phyloP scores from a whole-genome alignment of 345 rosid species.

The Lumnitzera racemosa region DNA sequence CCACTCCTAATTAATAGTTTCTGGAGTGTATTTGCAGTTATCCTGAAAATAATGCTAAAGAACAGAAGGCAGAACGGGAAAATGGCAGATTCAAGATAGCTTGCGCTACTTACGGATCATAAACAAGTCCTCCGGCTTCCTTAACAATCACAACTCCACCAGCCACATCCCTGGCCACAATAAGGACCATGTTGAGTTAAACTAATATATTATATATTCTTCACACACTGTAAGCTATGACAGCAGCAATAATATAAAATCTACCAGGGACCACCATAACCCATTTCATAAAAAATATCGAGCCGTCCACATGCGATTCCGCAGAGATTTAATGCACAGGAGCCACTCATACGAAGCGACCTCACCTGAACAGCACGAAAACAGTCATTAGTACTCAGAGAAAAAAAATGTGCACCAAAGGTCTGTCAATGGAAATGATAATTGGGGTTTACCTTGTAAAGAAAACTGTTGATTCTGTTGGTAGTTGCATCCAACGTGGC shows the following conservation, averaged over 20 bases:
- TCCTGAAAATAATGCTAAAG: too few relatives aligned
- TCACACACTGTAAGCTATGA: background rate
- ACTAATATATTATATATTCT: background rate
- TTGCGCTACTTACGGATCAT: constrained; percentile 70
- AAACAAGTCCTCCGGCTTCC: constrained; percentile 93
- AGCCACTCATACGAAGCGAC: constrained; percentile 87
- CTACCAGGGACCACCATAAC: constrained; percentile 95
- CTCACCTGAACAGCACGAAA: constrained; percentile 57
- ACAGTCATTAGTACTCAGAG: background rate
- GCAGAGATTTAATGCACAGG: constrained; percentile 92
- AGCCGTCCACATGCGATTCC: constrained; percentile 87
- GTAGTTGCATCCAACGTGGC: constrained; percentile 61
- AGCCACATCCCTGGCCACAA: constrained; percentile 75
- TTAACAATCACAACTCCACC: constrained; percentile 75
- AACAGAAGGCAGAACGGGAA: background rate
- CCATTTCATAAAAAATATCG: constrained; percentile 74
- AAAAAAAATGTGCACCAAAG: background rate
- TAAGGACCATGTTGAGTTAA: background rate
- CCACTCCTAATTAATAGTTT: too few relatives aligned
- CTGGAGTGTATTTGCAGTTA: too few relatives aligned
- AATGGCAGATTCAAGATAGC: background rate
- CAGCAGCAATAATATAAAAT: background rate
- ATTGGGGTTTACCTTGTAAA: constrained; percentile 54
- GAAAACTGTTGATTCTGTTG: constrained; percentile 65
- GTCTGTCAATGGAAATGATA: background rate